These are phyloP conservation scores for Aspergillus sp. DNA, from an alignment of 2,329 filamentous ascomycete species.

Conservation along the genomic window DNA sequence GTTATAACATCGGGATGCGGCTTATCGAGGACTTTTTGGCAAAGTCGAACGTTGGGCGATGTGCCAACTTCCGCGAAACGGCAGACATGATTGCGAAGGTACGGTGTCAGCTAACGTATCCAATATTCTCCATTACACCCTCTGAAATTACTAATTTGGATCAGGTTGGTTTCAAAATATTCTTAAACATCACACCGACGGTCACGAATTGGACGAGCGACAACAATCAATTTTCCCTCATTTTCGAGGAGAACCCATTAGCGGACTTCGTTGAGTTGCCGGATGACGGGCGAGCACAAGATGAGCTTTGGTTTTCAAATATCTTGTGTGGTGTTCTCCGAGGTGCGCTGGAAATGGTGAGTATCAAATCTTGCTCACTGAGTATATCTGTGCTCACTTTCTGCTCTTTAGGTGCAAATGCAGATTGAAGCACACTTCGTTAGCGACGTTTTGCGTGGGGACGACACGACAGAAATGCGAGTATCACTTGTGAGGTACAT, in stretches of 20 bases:
- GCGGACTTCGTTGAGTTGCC: slow-evolving; percentile 97
- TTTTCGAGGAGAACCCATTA: slow-evolving; percentile 95
- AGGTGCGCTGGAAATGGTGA: slow-evolving; percentile 92
- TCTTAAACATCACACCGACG: slow-evolving; percentile 91
- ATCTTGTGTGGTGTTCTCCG: slow-evolving; percentile 91
- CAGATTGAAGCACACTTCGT: slow-evolving; percentile 97
- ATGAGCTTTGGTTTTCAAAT: slow-evolving; percentile 98
- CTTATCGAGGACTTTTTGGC: slow-evolving; percentile 97
- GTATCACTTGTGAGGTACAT: slow-evolving; percentile 90
- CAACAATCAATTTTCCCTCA: slow-evolving; percentile 91
- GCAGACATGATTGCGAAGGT: slow-evolving; percentile 96
- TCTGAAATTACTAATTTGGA: slow-evolving; percentile 7
- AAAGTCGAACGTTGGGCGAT: slow-evolving; percentile 87
- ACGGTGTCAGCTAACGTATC: slow-evolving; percentile 14
- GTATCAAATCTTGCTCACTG: slow-evolving; percentile 11
- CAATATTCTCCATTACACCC: background rate
- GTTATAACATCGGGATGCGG: slow-evolving; percentile 94
- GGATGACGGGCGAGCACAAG: slow-evolving; percentile 91
- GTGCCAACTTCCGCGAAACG: slow-evolving; percentile 90
- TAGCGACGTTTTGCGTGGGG: slow-evolving; percentile 86
- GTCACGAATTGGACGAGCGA: slow-evolving; percentile 96
- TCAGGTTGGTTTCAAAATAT: slow-evolving; percentile 97
- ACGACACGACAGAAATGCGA: slow-evolving; percentile 96
- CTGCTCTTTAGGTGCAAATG: slow-evolving; percentile 71
- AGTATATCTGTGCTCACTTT: slow-evolving; percentile 2